Evolutionary conservation across 164 flowering plant genomes (phyloP), one percentile per base, ranked within the genome.

Genomic region (Aristolochia fimbriata): DNA sequence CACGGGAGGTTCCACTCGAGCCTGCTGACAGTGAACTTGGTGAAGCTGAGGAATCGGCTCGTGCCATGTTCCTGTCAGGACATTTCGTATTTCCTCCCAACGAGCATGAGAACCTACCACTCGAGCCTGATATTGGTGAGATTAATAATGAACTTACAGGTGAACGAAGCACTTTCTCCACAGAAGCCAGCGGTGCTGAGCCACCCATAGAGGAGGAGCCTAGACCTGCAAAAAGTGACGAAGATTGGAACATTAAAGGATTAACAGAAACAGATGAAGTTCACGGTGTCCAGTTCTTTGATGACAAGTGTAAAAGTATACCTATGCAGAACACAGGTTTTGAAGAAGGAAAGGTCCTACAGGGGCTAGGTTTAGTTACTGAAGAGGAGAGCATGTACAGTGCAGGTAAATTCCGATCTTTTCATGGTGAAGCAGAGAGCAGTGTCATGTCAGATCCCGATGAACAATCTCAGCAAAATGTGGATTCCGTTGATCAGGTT

Each of bases 51-150:
- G 68, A 86, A 66, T 72, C 82, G 55, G 73, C 88, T 45, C 74
- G 47, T 67, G 83, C 88, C 16, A 63, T 93, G 77, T 78, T 93
- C 71, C 79, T 88, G 97, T 93, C 99, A 31, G 72, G 76, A 47
- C 99, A 90, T 74, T 93, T 93, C 76, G 83, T 84, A 27, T 88
- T 86, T 68, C 99, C 99, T 17, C 89, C 91, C 7, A 81, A 65
- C 58, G 74, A 81, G 68, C 87, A 83, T 70, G 90, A 84, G 70
- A 86, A 86, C 65, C 64, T 86, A 51, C 89, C 84, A 3, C 1
- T 80, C 63, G 82, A 70, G 21, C 62, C 80, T 57, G 79, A 73
- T 19, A 60, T 25, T 24, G 58, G 45, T 67, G 78, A 79, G 72
- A 72, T 76, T 56, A 59, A n/a, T 51, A 63, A 69, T 60, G 80